Conservation (phyloP, 2,329 filamentous ascomycete species). For the Tolypocladium guangdongense region DNA sequence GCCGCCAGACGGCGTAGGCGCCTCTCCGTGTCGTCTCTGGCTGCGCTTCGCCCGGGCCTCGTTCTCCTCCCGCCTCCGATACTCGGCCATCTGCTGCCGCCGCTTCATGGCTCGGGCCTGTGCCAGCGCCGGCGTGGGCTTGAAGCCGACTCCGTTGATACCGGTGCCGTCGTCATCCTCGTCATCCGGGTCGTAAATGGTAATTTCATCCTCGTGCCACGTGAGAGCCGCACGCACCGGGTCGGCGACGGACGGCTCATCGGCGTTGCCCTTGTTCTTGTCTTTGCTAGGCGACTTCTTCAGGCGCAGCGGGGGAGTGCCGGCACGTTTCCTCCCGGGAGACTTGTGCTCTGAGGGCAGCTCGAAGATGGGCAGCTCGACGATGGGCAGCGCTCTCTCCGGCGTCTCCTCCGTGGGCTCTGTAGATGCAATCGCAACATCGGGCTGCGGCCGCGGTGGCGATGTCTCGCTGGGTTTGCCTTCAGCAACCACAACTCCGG, state of each 20-base stretch:
- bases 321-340: conserved; percentile 21
- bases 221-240: conserved; percentile 49
- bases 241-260: conserved; percentile 32
- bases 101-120: conserved; percentile 45
- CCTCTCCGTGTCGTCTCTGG: conserved; percentile 33
- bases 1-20: conserved; percentile 11
- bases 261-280: conserved; percentile 13
- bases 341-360: conserved; percentile 27
- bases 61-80: conserved; percentile 47
- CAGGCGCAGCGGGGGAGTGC: conserved; percentile 26
- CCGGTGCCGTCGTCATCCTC: conserved; percentile 56
- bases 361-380: conserved; percentile 19
- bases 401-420: background rate
- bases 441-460: background rate
- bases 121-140: conserved; percentile 50
- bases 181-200: conserved; percentile 52
- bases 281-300: conserved; percentile 12
- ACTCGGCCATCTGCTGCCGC: conserved; percentile 50
- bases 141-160: conserved; percentile 58
- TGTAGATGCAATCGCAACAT: background rate
- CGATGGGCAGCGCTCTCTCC: conserved; percentile 17
- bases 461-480: conserved; percentile 1
- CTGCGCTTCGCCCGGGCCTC: conserved; percentile 48
- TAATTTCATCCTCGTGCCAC: conserved; percentile 60
- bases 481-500: background rate